These are phyloP conservation scores for Singerocomus rubriflavus DNA, from an alignment of 1,284 basidiomycete genomes.

Conservation along the genomic window DNA sequence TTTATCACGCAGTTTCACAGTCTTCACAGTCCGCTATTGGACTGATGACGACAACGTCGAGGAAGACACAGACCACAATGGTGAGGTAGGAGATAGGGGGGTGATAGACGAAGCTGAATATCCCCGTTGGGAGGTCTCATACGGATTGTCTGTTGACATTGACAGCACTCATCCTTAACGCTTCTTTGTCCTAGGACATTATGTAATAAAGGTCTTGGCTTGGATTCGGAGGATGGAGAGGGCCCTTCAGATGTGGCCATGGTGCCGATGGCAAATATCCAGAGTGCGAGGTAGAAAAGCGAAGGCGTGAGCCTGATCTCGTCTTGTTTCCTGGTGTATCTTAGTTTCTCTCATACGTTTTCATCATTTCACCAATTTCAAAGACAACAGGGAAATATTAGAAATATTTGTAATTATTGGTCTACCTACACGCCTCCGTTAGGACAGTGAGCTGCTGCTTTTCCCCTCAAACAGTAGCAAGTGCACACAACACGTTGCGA, in stretches of 20 bases:
- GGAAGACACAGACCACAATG: constrained; percentile 21
- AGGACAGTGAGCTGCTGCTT: no score
- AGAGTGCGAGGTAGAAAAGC: constrained; percentile 83
- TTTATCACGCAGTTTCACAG: constrained; percentile 85
- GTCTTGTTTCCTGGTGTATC: not conserved
- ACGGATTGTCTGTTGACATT: constrained; percentile 51
- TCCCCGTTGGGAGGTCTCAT: constrained; percentile 24
- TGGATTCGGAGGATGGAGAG: constrained; percentile 62
- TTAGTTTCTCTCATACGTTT: not conserved
- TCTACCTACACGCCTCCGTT: no score
- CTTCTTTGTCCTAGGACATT: constrained; percentile 21
- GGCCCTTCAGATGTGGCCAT: constrained; percentile 79
- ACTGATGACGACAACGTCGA: constrained; percentile 33
- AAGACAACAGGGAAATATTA: no score
- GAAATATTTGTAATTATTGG: no score
- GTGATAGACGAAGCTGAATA: constrained; percentile 27
- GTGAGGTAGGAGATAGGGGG: constrained; percentile 28
- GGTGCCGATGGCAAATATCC: constrained; percentile 96
- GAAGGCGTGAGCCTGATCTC: constrained; percentile 66
- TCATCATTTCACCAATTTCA: no score
- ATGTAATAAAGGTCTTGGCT: constrained; percentile 40
- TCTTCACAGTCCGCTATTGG: constrained; percentile 74
- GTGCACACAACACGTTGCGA: no score
- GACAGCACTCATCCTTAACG: constrained; percentile 34
- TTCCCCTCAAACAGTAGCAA: no score